Evolutionary conservation across 2,329 filamentous ascomycete genomes (phyloP), one percentile per base, ranked within the genome.

Genomic region (Exutisphaerella laricina): DNA sequence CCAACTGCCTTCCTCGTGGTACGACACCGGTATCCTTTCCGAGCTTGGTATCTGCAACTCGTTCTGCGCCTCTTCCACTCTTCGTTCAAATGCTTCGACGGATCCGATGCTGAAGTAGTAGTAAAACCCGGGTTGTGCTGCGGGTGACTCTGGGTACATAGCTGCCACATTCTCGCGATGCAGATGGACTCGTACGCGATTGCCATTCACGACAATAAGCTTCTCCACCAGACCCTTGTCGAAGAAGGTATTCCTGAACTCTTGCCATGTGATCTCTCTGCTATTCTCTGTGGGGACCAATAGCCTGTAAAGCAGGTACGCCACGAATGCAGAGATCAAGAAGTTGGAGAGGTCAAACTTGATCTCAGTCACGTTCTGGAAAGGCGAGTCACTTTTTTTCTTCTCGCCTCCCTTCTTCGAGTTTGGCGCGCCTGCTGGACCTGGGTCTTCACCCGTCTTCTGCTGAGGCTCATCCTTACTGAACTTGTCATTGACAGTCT

Each of bases 41-140:
- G 78, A 76, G 33, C 75, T 75, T 0, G 92, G 89, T 44, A 98
- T 95, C 29, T 80, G 81, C 23, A 98, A 77, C 61, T 96, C 85
- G 41, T 82, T 72, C 65, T 98, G 92, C 23, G 90, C 89, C 51
- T 87, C 79, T 49, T 97, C 90, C 41, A 98, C 71, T 61, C 84
- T 83, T 61, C 82, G 78, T 71, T 98, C 92, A 54, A 98, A 98
- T 6, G 84, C 83, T 52, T 98, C 90, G 20, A 94, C 80, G 0
- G 89, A 96, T 38, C 92, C 92, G 59, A 98, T 96, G 45, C 85
- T 87, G 74, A 98, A 97, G 69, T 88, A 89, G 69, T 95, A 96
- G 68, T 79, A 77, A 70, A 88, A 87, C 57, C 80, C 79, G 14
- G 78, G 74, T 54, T 81, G 79, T 18, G 73, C 72, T 13, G 82